phyloP scores from a whole-genome alignment of 2,329 filamentous ascomycete genomes.

The Acephala macrosclerotiorum region DNA sequence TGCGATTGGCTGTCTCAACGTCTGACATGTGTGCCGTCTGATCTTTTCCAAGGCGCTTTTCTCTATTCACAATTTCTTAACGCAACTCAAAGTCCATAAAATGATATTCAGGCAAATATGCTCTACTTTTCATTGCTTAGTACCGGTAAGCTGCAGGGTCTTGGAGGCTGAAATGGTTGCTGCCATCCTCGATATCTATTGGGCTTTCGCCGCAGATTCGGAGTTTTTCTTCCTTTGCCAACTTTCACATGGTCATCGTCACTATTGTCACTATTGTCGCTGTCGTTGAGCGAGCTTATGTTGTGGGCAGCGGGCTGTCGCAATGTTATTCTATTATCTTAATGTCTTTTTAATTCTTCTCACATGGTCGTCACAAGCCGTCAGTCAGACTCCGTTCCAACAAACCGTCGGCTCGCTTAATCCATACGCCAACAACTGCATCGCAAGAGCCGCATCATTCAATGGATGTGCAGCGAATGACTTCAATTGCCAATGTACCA shows the following conservation, averaged over 20 bases:
- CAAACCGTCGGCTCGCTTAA: not conserved
- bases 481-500: not conserved
- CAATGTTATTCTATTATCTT: not conserved
- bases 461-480: not conserved
- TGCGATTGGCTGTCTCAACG: slow-evolving; percentile 4
- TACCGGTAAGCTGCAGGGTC: not conserved
- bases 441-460: not conserved
- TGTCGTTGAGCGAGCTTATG: slow-evolving; percentile 1
- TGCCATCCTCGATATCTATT: not conserved
- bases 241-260: not conserved
- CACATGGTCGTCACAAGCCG: slow-evolving; percentile 3
- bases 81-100: slow-evolving; percentile 2
- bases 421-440: not conserved
- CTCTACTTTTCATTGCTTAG: not conserved
- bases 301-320: slow-evolving; percentile 9
- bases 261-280: not conserved
- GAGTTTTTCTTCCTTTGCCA: not conserved
- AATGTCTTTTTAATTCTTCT: slow-evolving; percentile 1
- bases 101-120: slow-evolving; percentile 1
- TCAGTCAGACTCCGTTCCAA: not conserved
- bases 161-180: not conserved
- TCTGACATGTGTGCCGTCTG: not conserved
- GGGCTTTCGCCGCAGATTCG: not conserved
- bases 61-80: not conserved
- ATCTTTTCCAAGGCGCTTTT: not conserved